These are phyloP conservation scores for Nicotiana tabacum DNA, from an alignment of 257 asterid genomes.

Conservation along the genomic window DNA sequence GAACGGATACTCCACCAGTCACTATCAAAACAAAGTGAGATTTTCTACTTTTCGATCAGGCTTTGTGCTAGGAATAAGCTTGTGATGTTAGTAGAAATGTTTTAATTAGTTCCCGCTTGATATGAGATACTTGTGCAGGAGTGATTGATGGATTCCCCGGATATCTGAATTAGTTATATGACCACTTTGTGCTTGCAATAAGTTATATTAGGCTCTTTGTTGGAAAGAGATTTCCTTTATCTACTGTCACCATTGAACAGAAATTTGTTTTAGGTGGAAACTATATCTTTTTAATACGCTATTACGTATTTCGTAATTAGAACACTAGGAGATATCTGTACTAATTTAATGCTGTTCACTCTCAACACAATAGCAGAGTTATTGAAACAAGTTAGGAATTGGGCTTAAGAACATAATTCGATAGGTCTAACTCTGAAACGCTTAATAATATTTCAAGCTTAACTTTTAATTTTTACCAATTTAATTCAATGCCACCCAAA, in stretches of 20 bases:
- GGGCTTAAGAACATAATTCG: neutral
- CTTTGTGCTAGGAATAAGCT: neutral
- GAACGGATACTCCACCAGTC: slow-evolving; percentile 68
- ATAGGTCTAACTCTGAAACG: neutral
- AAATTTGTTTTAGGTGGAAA: neutral
- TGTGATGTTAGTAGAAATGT: neutral
- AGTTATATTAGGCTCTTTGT: neutral
- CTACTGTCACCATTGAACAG: neutral
- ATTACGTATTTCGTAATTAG: neutral
- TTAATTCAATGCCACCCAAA: neutral
- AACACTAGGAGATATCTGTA: neutral
- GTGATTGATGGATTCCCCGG: neutral
- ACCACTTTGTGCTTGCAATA: neutral
- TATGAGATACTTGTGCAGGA: neutral
- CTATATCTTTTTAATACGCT: neutral
- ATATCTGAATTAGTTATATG: neutral
- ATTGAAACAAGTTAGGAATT: neutral
- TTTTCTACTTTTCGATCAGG: slow-evolving; percentile 5
- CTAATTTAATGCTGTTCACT: neutral
- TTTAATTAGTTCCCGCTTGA: neutral
- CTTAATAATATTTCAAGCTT: neutral
- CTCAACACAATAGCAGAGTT: neutral
- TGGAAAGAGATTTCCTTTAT: neutral
- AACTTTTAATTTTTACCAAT: neutral
- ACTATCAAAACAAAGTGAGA: slow-evolving; percentile 53